Conservation (phyloP, 495 filamentous ascomycete genomes). For the Talaromyces adpressus region DNA sequence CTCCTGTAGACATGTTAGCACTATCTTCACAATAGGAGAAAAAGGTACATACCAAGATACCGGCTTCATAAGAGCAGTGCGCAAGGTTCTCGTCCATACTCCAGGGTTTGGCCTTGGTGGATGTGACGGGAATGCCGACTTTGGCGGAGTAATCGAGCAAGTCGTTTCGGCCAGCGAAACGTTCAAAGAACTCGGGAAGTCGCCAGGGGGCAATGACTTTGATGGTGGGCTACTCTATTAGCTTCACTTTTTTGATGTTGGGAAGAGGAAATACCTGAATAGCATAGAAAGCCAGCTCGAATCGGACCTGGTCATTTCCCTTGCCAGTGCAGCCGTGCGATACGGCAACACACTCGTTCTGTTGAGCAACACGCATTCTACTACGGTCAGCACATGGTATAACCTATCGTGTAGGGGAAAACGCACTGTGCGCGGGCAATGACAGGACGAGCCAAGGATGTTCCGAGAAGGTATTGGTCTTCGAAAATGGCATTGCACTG, state of each 20-base stretch:
- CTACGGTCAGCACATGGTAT: not conserved
- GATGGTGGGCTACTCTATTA: slow-evolving; percentile 57
- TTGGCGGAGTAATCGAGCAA: slow-evolving; percentile 79
- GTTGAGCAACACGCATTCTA: slow-evolving; percentile 33
- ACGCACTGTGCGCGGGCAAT: slow-evolving; percentile 70
- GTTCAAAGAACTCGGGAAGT: slow-evolving; percentile 72
- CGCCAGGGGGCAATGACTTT: slow-evolving; percentile 90
- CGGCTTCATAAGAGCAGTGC: slow-evolving; percentile 87
- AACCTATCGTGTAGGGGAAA: slow-evolving; percentile 37
- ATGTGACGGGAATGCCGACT: slow-evolving; percentile 76
- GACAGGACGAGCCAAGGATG: slow-evolving; percentile 77
- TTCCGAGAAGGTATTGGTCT: slow-evolving; percentile 70
- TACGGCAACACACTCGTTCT: slow-evolving; percentile 3
- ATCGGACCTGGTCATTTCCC: slow-evolving; percentile 59
- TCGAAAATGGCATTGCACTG: slow-evolving; percentile 87
- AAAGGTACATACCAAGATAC: slow-evolving; percentile 59
- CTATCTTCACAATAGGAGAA: slow-evolving; percentile 11
- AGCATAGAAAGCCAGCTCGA: slow-evolving; percentile 71
- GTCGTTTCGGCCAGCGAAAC: slow-evolving; percentile 77
- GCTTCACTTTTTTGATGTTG: slow-evolving; percentile 27
- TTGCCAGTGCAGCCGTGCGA: slow-evolving; percentile 11
- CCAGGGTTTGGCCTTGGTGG: slow-evolving; percentile 83
- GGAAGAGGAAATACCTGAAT: slow-evolving; percentile 42
- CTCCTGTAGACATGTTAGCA: slow-evolving; percentile 17
- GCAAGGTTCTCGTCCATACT: slow-evolving; percentile 79